A percentile compares a stretch with the other conserved stretches of the same genome.
Conservation (phyloP, 1,284 basidiomycete genomes). For the Apiotrichum sp. region DNA sequence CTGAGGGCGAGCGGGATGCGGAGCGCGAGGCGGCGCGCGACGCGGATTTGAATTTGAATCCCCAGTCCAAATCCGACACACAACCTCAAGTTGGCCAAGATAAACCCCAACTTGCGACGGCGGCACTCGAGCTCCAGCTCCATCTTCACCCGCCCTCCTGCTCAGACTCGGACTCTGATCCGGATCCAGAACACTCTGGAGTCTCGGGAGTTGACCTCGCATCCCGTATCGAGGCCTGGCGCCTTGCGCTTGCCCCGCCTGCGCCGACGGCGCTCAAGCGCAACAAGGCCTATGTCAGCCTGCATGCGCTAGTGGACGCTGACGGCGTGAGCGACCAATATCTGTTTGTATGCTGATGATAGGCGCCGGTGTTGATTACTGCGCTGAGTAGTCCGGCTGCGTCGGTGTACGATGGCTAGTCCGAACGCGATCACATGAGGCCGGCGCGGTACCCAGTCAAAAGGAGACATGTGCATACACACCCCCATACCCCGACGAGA, state of each 20-base stretch:
- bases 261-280: not conserved
- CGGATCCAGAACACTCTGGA: not conserved
- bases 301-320: not conserved
- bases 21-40: too few relatives aligned
- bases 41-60: too few relatives aligned
- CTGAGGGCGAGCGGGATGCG: too few relatives aligned
- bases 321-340: not conserved
- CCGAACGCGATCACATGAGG: too few relatives aligned
- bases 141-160: not conserved
- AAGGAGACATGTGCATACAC: too few relatives aligned
- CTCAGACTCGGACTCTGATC: not conserved
- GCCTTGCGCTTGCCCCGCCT: not conserved
- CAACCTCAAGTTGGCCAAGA: not conserved
- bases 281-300: conserved; percentile 1
- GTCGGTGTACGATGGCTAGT: too few relatives aligned
- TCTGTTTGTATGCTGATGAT: too few relatives aligned
- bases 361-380: too few relatives aligned
- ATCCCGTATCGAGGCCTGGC: not conserved
- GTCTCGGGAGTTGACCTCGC: not conserved
- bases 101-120: not conserved
- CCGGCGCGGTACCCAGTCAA: too few relatives aligned
- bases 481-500: too few relatives aligned
- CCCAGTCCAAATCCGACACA: too few relatives aligned
- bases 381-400: too few relatives aligned
- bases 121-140: not conserved